Base-by-base conservation (phyloP, 768 basidiomycete genomes). In the Lentinula guzmanii region DNA sequence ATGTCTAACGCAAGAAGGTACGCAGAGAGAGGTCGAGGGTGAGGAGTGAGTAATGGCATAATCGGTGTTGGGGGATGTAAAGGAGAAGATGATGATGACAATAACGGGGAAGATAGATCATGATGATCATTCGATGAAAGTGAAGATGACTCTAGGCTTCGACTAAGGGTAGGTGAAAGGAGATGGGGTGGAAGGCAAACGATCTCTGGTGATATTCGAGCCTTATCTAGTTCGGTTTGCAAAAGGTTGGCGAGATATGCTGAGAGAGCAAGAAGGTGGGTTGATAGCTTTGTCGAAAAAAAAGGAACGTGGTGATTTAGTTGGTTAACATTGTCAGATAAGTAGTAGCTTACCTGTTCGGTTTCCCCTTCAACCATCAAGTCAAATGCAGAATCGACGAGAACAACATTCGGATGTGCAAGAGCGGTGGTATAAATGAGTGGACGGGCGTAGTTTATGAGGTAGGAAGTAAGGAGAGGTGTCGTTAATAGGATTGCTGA, bases 351-450 rank as follows among this genome's bases (percentile, higher is more conserved):
- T 68, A 89, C 90, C 65, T 77, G 67, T 65, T 85, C 76, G 0
- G 90, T 82, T 15, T 83, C 84, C 3, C 87, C 87, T 34, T 89
- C 79, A 62, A 82, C 78, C 3, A 97, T 78, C 71, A 93, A 71
- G 68, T 95, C 92, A 70, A 95, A 89, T 0, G 91, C 87, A 64
- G 86, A 88, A 51, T 86, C 83, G 11, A 87, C 82, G 0, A 91
- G 86, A 52, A 93, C 75, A 45, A 95, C 80, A 68, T 86, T 93
- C 11, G 87, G 82, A 65, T 86, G 84, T 63, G 87, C 86, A 62
- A 93, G 80, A 0, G 92, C 84, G 0, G 96, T 98, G 2, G 94
- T 97, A 75, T 94, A 98, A 55, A 98, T 91, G 54, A 98, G 77
- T 2, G 93, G 83, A 31, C 95, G 82, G 0, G 94, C 94, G 72